Conservation (phyloP, 345 rosid genomes). For the Lagerstroemia speciosa region DNA sequence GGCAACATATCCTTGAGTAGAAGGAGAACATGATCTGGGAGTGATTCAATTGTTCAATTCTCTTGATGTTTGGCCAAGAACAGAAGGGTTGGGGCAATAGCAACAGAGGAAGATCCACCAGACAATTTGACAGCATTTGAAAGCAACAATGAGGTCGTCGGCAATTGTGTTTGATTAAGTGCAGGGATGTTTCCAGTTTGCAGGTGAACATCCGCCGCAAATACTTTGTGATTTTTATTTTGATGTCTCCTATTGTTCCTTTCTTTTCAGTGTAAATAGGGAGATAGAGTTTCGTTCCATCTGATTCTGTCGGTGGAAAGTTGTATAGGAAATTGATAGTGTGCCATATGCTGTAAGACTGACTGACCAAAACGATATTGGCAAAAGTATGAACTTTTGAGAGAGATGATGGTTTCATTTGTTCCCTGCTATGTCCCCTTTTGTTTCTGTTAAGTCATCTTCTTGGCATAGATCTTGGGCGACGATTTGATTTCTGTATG, state of each 20-base stretch:
- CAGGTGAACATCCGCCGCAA: conserved; percentile 11
- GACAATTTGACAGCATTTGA: not conserved
- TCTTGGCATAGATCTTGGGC: too few relatives aligned
- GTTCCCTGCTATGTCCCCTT: not conserved
- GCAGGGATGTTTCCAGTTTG: conserved; percentile 13
- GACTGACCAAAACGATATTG: not conserved
- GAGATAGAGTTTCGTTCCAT: not conserved
- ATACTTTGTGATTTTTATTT: conserved; percentile 7
- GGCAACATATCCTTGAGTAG: not conserved
- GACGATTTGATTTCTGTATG: not conserved
- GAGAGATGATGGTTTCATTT: not conserved
- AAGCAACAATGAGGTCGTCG: not conserved
- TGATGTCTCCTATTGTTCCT: not conserved
- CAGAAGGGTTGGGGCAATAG: not conserved
- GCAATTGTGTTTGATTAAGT: not conserved
- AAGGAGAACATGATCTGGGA: not conserved
- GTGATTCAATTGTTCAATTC: not conserved
- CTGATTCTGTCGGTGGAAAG: not conserved
- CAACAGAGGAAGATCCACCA: not conserved
- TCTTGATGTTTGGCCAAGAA: not conserved
- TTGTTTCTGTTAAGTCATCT: too few relatives aligned
- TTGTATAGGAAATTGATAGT: not conserved
- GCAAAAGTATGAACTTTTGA: not conserved
- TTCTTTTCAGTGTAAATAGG: conserved; percentile 9
- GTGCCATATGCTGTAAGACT: not conserved